phyloP scores from a whole-genome alignment of 345 rosid genomes.

The Stellera chamaejasme region DNA sequence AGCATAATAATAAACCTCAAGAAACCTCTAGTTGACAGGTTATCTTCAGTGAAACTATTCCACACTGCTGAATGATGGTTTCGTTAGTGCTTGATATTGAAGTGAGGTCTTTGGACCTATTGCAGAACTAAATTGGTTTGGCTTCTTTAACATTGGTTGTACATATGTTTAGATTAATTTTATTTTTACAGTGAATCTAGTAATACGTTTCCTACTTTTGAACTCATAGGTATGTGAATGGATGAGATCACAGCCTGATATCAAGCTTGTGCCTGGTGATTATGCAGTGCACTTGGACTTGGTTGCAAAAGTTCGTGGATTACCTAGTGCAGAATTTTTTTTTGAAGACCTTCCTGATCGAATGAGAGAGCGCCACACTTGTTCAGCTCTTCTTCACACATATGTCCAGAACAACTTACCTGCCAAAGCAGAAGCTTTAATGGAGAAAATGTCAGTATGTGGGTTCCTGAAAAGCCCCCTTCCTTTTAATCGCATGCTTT shows the following conservation, averaged over 20 bases:
- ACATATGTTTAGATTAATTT: neutral
- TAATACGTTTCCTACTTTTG: conserved; percentile 8
- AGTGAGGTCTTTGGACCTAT: too few species aligned
- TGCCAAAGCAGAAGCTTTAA: conserved; percentile 68
- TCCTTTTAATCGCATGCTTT: conserved; percentile 73
- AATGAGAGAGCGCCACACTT: conserved; percentile 55
- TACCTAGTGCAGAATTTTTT: conserved; percentile 79
- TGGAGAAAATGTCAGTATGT: conserved; percentile 72
- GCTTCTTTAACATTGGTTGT: too few species aligned
- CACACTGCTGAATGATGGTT: too few species aligned
- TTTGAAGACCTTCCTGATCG: conserved; percentile 75
- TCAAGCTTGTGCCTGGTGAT: conserved; percentile 74
- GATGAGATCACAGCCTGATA: conserved; percentile 69
- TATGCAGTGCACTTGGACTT: conserved; percentile 89
- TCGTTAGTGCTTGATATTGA: too few species aligned
- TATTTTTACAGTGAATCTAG: neutral
- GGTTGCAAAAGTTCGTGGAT: conserved; percentile 69
- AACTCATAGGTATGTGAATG: conserved; percentile 71
- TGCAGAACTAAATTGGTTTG: too few species aligned
- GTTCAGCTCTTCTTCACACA: conserved; percentile 82
- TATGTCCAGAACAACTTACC: conserved; percentile 47
- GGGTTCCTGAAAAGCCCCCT: conserved; percentile 53
- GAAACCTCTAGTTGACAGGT: too few species aligned
- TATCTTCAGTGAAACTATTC: too few species aligned
- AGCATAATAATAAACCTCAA: too few species aligned